Base-by-base conservation (phyloP, 352 stramenopile species). In the Peronospora tabacina region DNA sequence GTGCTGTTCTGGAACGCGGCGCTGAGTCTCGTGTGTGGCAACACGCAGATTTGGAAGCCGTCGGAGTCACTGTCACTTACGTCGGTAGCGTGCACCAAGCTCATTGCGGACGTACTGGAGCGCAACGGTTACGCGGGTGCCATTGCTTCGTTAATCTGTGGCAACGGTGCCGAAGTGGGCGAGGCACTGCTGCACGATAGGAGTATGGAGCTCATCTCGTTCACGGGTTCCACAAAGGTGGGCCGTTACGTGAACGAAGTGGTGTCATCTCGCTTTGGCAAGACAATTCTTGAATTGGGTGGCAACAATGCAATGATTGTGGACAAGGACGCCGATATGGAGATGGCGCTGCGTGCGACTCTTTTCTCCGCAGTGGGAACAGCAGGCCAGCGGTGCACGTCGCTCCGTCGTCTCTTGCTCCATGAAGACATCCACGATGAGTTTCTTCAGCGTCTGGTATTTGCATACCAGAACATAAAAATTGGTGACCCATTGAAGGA, bases 281-380 rank as follows among this genome's bases (percentile, higher is more conserved):
- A 95, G 66, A 86, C 78, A 26, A 90, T 97, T 50, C 72, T 97
- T 4, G 89, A 97, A 49, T 64, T 97, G 4, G 88, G 89, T 16
- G 89, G 89, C 36, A 97, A 97, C 69, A 97, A 97, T 54, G 89
- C 88, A 10, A 96, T 95, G 75, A 95, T 97, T 47, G 80, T 97
- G n/a, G 81, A 95, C 64, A 76, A 90, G 60, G 75, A 93, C 48
- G 89, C 89, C 9, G 85, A 97, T 51, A 56, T 95, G 15, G 82
- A 96, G 55, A 90, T 97, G 77, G 88, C 88, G 16, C 55, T 97
- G 26, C 79, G 87, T 19, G 86, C 80, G 5, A 93, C 75, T 30
- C 63, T 97, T 10, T 97, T 97, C 64, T 94, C 83, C 36, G 87
- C 89, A 16, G 89, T 96, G 6, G 89, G 89, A 40, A 97, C 89